Evolutionary conservation across 805 yeast species (phyloP).

Genomic region (Saccharomyces jurei): DNA sequence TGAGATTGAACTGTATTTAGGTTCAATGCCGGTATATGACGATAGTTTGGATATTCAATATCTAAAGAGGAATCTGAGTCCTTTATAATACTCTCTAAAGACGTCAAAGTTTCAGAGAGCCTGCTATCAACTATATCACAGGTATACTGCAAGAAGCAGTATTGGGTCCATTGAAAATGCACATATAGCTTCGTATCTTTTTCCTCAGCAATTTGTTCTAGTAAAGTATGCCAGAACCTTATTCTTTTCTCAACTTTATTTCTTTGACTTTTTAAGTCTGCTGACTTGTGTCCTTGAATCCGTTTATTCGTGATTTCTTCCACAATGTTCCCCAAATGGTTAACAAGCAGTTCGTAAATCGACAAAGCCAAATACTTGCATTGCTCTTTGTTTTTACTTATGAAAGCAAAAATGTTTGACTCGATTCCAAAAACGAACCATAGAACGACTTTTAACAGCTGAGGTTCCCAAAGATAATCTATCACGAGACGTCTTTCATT

Average conservation of each 20-base stretch:
- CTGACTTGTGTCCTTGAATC: constrained; percentile 24
- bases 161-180: constrained; percentile 42
- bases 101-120: constrained; percentile 21
- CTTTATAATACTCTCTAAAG: constrained; percentile 16
- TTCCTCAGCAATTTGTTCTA: constrained; percentile 24
- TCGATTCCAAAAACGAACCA: constrained; percentile 28
- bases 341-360: constrained; percentile 40
- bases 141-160: constrained; percentile 38
- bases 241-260: constrained; percentile 40
- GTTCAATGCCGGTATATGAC: constrained; percentile 50
- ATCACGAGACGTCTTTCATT: constrained; percentile 27
- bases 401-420: constrained; percentile 15
- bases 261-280: constrained; percentile 33
- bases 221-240: constrained; percentile 39
- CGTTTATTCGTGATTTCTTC: constrained; percentile 25
- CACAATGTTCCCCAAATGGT: constrained; percentile 33
- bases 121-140: constrained; percentile 30
- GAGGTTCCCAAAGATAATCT: constrained; percentile 35
- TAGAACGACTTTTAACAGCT: constrained; percentile 30
- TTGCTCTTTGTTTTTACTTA: constrained; percentile 5
- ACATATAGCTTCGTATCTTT: constrained; percentile 15
- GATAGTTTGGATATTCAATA: constrained; percentile 49
- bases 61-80: constrained; percentile 7
- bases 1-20: constrained; percentile 46
- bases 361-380: constrained; percentile 26